Evolutionary conservation across 2,329 filamentous ascomycete genomes (phyloP).

Genomic region (Penicillium rolfsii): DNA sequence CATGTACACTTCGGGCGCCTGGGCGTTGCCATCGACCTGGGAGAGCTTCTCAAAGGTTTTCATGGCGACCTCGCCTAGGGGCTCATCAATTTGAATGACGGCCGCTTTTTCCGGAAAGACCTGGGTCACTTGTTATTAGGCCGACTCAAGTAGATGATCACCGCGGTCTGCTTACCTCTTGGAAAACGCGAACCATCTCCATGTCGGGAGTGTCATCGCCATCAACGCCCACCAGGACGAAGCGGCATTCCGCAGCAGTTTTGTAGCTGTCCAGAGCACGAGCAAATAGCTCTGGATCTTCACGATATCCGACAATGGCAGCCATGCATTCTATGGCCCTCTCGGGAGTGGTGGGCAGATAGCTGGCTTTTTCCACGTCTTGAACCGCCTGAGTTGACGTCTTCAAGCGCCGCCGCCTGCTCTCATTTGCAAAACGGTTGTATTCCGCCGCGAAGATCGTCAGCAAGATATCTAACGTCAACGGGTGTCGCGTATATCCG

Average conservation of each 20-base stretch:
- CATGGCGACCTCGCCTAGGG: constrained; percentile 33
- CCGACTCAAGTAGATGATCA: neutral
- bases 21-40: constrained; percentile 14
- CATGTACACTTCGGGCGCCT: constrained; percentile 20
- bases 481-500: constrained; percentile 29
- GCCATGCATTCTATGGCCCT: constrained; percentile 31
- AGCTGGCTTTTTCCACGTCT: constrained; percentile 24
- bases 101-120: constrained; percentile 29
- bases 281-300: constrained; percentile 34
- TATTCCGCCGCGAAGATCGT: constrained; percentile 35
- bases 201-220: constrained; percentile 34
- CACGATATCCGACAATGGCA: constrained; percentile 38
- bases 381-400: constrained; percentile 16
- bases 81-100: constrained; percentile 31
- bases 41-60: constrained; percentile 18
- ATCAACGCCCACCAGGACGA: constrained; percentile 37
- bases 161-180: constrained; percentile 9
- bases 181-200: constrained; percentile 37
- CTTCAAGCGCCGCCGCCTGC: constrained; percentile 26
- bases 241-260: constrained; percentile 26
- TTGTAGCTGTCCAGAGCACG: constrained; percentile 37
- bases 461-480: constrained; percentile 33
- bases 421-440: constrained; percentile 33
- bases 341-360: constrained; percentile 1
- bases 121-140: constrained; percentile 13